Percentiles rank a stretch among this genome's conserved stretches.
Conservation (phyloP, 2,329 filamentous ascomycete genomes). For the Diplodia intermedia region DNA sequence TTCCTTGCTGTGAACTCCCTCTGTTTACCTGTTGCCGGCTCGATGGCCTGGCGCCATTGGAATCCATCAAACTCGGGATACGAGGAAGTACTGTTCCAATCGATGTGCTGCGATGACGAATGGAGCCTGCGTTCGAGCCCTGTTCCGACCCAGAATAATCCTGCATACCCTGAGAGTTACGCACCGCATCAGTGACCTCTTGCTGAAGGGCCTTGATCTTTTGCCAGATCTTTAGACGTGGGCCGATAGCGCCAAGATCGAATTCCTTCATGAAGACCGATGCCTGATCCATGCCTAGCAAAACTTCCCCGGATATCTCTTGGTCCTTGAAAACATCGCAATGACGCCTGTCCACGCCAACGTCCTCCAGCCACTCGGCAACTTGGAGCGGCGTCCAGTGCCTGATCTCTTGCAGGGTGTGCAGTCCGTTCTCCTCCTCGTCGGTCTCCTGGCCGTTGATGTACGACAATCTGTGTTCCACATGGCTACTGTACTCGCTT, state of each 20-base stretch:
- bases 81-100: constrained; percentile 49
- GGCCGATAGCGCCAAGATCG: constrained; percentile 87
- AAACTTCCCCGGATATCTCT: constrained; percentile 91
- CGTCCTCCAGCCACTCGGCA: constrained; percentile 84
- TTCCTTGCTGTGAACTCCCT: constrained; percentile 42
- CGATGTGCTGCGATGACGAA: constrained; percentile 44
- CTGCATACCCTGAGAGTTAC: constrained; percentile 10
- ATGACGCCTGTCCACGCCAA: constrained; percentile 85
- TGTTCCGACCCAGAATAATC: constrained; percentile 48
- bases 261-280: constrained; percentile 96
- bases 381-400: constrained; percentile 82
- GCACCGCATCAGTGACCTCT: constrained; percentile 64
- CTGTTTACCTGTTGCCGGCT: constrained; percentile 43
- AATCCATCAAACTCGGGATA: constrained; percentile 48
- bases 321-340: constrained; percentile 95
- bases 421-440: constrained; percentile 80
- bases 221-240: constrained; percentile 92
- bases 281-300: constrained; percentile 93
- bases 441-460: constrained; percentile 95
- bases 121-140: constrained; percentile 41
- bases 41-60: constrained; percentile 41
- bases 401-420: constrained; percentile 76
- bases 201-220: constrained; percentile 93
- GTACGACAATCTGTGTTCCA: constrained; percentile 81
- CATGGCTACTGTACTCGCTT: constrained; percentile 81